Conservation (phyloP, 352 stramenopile species). For the Phytopythium cucurbitacearum region DNA sequence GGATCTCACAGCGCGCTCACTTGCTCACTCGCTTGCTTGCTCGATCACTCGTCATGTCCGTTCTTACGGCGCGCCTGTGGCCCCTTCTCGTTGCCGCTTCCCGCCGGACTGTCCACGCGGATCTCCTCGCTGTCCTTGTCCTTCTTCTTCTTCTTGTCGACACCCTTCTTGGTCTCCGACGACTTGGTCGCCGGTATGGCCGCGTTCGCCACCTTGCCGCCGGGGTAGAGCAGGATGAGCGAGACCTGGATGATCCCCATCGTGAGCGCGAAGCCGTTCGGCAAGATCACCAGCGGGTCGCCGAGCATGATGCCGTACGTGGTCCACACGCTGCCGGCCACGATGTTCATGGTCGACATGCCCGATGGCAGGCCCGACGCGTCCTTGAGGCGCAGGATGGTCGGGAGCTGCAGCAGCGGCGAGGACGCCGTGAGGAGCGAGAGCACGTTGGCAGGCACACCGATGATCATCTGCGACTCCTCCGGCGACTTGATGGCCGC, state of each 20-base stretch:
- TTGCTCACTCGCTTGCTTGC: too few species aligned
- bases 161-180: constrained; percentile 12
- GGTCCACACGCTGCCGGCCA: constrained; percentile 61
- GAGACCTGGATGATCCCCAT: constrained; percentile 75
- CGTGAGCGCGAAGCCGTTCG: constrained; percentile 60
- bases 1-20: too few species aligned
- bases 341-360: constrained; percentile 79
- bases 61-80: constrained; percentile 4
- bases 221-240: constrained; percentile 52
- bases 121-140: not conserved
- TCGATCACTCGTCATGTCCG: constrained; percentile 1
- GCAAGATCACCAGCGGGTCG: constrained; percentile 60
- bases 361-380: constrained; percentile 66
- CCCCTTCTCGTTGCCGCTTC: constrained; percentile 1
- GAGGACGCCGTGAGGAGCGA: constrained; percentile 67
- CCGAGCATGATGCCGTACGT: constrained; percentile 63
- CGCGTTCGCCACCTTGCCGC: constrained; percentile 20
- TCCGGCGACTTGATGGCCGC: constrained; percentile 32
- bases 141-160: constrained; percentile 19
- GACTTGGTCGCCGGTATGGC: constrained; percentile 7
- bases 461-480: constrained; percentile 60
- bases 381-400: constrained; percentile 56
- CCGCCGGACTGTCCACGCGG: not conserved
- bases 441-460: constrained; percentile 68
- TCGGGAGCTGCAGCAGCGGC: constrained; percentile 64